Conservation (phyloP, 225 moss, liverwort and hornwort genomes). For the Thuidium tamariscinum region DNA sequence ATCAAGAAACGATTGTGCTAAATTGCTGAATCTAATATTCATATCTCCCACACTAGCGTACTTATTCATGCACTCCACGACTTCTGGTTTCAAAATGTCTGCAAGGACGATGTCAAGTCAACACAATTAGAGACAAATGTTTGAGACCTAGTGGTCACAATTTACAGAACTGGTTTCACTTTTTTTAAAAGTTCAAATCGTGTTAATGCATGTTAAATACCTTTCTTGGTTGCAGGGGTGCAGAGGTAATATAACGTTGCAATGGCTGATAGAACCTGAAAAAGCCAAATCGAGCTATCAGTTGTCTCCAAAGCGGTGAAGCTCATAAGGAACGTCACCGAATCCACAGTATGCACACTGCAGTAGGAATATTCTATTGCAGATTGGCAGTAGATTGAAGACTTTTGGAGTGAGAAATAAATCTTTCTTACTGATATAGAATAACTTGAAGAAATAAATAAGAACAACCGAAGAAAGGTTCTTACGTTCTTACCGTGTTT, state of each 20-base stretch:
- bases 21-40: constrained; percentile 40
- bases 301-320: neutral
- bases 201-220: neutral
- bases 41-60: constrained; percentile 32
- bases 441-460: neutral
- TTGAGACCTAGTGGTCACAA: neutral
- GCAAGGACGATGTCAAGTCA: constrained; percentile 2
- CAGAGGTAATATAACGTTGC: constrained; percentile 54
- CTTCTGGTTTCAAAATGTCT: constrained; percentile 54
- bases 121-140: neutral
- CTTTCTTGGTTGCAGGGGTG: constrained; percentile 39
- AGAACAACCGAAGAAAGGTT: neutral
- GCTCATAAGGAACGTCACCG: neutral
- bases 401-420: neutral
- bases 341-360: neutral
- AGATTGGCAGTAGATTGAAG: neutral
- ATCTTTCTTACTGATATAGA: neutral
- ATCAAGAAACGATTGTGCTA: constrained; percentile 40
- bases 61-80: constrained; percentile 44
- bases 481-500: constrained; percentile 47
- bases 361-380: neutral
- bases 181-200: neutral
- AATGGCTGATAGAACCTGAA: constrained; percentile 50
- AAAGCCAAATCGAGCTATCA: neutral
- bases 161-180: neutral